phyloP scores from a whole-genome alignment of 805 yeast species.

The Lipomyces starkeyi region DNA sequence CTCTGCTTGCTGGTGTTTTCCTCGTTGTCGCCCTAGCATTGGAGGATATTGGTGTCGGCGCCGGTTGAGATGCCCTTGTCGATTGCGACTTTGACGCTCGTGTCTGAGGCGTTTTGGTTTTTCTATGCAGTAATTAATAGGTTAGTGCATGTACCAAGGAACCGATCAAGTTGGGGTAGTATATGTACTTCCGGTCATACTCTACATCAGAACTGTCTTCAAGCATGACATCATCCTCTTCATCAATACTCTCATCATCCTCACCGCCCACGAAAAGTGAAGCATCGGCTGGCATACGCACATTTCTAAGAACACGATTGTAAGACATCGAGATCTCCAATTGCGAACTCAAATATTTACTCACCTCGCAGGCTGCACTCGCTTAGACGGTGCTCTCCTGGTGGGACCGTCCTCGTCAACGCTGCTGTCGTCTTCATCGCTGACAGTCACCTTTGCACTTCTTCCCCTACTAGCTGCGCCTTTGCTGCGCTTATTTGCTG shows the following conservation, averaged over 20 bases:
- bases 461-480: slow-evolving; percentile 2
- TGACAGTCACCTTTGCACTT: neutral
- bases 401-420: neutral
- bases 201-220: neutral
- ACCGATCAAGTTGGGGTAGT: neutral
- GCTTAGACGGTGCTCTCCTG: neutral
- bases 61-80: neutral
- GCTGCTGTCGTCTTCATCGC: neutral
- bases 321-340: neutral
- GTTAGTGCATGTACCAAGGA: neutral
- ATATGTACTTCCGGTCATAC: neutral
- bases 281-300: neutral
- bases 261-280: neutral
- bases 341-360: neutral
- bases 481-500: neutral
- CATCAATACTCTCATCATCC: neutral
- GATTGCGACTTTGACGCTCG: neutral
- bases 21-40: neutral
- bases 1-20: neutral
- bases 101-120: neutral
- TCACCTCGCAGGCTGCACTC: slow-evolving; percentile 2
- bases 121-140: neutral
- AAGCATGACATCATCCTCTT: slow-evolving; percentile 1
- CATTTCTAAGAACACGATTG: neutral
- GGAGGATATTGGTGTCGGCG: neutral